Evolutionary conservation across 2,329 filamentous ascomycete species (phyloP).

Genomic region (Sporothrix curviconia): DNA sequence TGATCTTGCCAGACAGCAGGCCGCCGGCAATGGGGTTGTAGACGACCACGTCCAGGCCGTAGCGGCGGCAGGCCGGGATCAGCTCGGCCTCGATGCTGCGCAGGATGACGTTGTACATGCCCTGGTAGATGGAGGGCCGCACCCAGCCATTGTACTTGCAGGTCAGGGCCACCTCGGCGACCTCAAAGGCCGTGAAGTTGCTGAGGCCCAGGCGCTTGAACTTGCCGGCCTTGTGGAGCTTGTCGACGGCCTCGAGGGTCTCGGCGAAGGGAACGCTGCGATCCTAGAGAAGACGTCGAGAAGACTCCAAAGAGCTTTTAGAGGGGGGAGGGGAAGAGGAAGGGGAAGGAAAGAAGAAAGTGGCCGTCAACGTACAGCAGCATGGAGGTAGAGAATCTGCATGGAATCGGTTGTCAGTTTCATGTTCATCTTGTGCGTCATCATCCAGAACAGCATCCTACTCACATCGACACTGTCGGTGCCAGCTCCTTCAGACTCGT

Average conservation of each 20-base stretch:
- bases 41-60: conserved; percentile 61
- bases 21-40: conserved; percentile 70
- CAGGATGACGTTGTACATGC: conserved; percentile 57
- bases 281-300: too few species aligned
- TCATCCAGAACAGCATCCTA: too few species aligned
- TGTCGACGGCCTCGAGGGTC: conserved; percentile 60
- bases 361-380: conserved; percentile 35
- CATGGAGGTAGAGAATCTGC: conserved; percentile 68
- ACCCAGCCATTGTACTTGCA: conserved; percentile 64
- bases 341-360: neutral
- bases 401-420: neutral
- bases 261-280: conserved; percentile 38
- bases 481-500: conserved; percentile 61
- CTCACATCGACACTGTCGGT: conserved; percentile 64
- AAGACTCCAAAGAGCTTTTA: too few species aligned
- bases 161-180: conserved; percentile 65
- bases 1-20: conserved; percentile 57
- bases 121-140: conserved; percentile 65
- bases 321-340: neutral
- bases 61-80: conserved; percentile 57
- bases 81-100: conserved; percentile 55
- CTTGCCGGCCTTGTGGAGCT: conserved; percentile 63
- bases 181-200: conserved; percentile 71
- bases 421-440: neutral
- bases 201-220: conserved; percentile 64